Conservation (phyloP, 2,329 filamentous ascomycete genomes). For the Orbilia quercus region DNA sequence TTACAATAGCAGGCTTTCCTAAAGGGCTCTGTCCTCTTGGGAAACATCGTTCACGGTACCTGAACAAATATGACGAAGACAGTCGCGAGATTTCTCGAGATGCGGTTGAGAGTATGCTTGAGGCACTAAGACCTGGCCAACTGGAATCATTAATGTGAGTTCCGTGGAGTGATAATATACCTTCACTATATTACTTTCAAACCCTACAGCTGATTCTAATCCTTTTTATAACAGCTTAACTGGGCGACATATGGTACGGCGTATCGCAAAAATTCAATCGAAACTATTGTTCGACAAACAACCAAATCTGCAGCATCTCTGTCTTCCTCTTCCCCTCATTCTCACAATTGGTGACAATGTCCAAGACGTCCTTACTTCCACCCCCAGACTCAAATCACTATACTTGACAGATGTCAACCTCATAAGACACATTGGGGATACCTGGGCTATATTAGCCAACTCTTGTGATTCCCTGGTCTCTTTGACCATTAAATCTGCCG, state of each 20-base stretch:
- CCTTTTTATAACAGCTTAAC: background rate
- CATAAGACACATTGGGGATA: slow-evolving; percentile 16
- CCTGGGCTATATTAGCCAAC: slow-evolving; percentile 13
- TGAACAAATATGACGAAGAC: slow-evolving; percentile 5
- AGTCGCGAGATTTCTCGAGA: slow-evolving; percentile 3
- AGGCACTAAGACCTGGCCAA: slow-evolving; percentile 16
- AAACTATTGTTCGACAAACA: slow-evolving; percentile 22
- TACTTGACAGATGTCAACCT: slow-evolving; percentile 29
- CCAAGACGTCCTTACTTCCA: background rate
- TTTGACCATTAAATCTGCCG: slow-evolving; percentile 16
- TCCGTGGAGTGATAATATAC: background rate
- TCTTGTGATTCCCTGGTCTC: slow-evolving; percentile 18
- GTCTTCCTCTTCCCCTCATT: slow-evolving; percentile 25
- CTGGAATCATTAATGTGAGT: slow-evolving; percentile 35
- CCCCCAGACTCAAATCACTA: slow-evolving; percentile 25
- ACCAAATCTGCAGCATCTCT: slow-evolving; percentile 19
- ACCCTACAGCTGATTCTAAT: background rate
- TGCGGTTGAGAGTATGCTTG: background rate
- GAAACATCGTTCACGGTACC: background rate
- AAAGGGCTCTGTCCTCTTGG: background rate
- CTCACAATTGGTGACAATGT: slow-evolving; percentile 23
- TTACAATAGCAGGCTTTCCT: slow-evolving; percentile 15
- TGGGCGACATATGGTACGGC: slow-evolving; percentile 17
- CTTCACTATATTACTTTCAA: no score
- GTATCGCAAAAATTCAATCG: slow-evolving; percentile 8